Evolutionary conservation across 805 yeast species (phyloP), one percentile per base, ranked within the genome.

Genomic region (Priceomyces melissophilus): DNA sequence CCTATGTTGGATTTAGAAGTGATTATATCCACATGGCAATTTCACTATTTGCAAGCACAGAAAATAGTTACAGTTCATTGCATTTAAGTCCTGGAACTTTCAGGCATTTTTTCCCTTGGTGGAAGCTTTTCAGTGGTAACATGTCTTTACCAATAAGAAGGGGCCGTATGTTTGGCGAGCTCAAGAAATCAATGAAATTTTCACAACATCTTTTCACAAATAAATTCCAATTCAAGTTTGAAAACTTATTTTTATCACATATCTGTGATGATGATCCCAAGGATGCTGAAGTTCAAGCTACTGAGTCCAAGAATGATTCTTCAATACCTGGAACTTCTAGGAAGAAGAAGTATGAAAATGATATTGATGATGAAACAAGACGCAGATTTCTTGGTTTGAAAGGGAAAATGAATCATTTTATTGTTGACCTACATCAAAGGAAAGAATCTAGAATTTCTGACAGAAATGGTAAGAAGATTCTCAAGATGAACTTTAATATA

Each of bases 121-220:
- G 96, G 96, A 63, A 65, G 27, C 74, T 86, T 48, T 91, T 91
- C 60, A 76, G 83, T n/a, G 83, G 91, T 17, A 81, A 83, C 41
- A 71, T 84, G 49, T 79, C 88, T 39, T 67, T 90, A 14, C 96
- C 98, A 0, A 76, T 88, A 11, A 75, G 95, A 38, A 72, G 77
- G 35, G 97, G 98, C 0, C 60, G 64, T 1, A 55, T 93, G 16
- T 91, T 87, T 66, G 80, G 79, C 0, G 77, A 77, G 15, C 55
- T 63, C 4, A 71, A 71, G 40, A 60, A 73, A 25, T 67, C 79
- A 7, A 79, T 78, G 42, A 89, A 87, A 58, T 84, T 90, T 53
- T 85, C 95, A 0, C 75, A 77, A 37, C 86, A 83, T 57, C 65
- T 90, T 31, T 78, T 71, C 49, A 82, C 96, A 2, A 83, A 88